phyloP scores from a whole-genome alignment of 768 basidiomycete genomes.

The Fistulinella prunicolor region DNA sequence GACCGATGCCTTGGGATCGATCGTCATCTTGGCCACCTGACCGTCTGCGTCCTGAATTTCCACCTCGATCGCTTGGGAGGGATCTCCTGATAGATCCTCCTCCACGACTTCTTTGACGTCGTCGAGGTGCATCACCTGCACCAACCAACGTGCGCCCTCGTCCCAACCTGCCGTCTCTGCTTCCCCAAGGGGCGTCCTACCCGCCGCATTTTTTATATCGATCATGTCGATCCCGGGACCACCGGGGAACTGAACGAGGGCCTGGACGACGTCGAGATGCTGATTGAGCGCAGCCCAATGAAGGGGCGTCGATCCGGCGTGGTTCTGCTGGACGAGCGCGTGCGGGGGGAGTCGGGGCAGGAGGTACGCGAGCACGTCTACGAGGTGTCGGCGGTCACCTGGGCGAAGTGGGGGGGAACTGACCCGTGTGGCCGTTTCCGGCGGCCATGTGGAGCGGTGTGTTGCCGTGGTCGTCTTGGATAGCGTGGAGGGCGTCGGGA shows the following conservation, averaged over 20 bases:
- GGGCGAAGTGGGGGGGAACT: neutral
- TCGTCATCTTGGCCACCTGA: constrained; percentile 60
- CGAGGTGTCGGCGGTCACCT: constrained; percentile 35
- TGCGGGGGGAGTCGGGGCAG: constrained; percentile 55
- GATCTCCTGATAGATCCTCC: constrained; percentile 30
- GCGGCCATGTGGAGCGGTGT: constrained; percentile 81
- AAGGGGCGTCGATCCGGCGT: constrained; percentile 74
- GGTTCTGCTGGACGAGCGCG: constrained; percentile 62
- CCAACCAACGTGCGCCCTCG: constrained; percentile 81
- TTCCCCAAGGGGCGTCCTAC: constrained; percentile 75
- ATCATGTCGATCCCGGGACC: constrained; percentile 69
- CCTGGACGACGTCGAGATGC: constrained; percentile 61
- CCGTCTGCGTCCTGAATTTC: constrained; percentile 75
- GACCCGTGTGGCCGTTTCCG: constrained; percentile 88
- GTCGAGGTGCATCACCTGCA: constrained; percentile 75
- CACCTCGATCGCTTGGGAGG: constrained; percentile 52
- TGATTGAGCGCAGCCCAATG: constrained; percentile 91
- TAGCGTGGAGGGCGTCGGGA: constrained; percentile 39
- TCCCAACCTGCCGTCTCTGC: constrained; percentile 80
- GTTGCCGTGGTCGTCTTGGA: constrained; percentile 77
- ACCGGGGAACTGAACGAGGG: constrained; percentile 51
- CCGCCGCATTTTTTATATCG: constrained; percentile 71
- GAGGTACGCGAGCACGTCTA: constrained; percentile 76
- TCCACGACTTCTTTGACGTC: constrained; percentile 37
- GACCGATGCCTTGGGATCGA: constrained; percentile 19